Evolutionary conservation across 1,139 yeast genomes (phyloP).

Genomic region (Pichia sp.): DNA sequence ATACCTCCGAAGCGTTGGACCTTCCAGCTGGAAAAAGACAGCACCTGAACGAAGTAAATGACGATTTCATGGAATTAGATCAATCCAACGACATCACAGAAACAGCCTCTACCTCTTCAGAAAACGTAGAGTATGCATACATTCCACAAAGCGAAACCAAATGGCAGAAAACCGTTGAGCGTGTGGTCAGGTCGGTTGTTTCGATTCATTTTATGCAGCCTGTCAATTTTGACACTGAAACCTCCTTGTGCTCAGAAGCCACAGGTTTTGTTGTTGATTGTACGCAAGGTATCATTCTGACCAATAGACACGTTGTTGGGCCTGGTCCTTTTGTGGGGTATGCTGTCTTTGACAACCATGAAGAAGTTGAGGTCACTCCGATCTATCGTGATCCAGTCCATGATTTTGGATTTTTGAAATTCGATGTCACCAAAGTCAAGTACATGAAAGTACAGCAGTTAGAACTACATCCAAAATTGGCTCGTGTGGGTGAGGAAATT

Average conservation of each 20-base stretch:
- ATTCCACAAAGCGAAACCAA: constrained; percentile 24
- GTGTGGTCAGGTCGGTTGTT: constrained; percentile 81
- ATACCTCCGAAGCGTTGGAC: neutral
- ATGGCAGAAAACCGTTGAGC: constrained; percentile 82
- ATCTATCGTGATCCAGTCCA: constrained; percentile 81
- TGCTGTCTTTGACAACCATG: constrained; percentile 91
- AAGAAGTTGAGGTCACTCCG: constrained; percentile 84
- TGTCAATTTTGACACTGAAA: constrained; percentile 82
- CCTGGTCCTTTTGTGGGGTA: constrained; percentile 92
- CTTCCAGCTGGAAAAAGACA: constrained; percentile 2
- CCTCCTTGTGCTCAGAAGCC: constrained; percentile 80
- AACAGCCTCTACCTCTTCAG: neutral
- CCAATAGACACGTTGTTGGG: constrained; percentile 92
- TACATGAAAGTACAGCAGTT: constrained; percentile 69
- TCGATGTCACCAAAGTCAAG: constrained; percentile 66
- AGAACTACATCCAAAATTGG: constrained; percentile 72
- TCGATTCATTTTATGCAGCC: constrained; percentile 86
- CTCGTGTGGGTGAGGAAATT: constrained; percentile 85
- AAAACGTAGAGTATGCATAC: constrained; percentile 8
- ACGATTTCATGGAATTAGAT: constrained; percentile 11
- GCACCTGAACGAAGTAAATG: constrained; percentile 4
- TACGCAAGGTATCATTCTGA: constrained; percentile 71
- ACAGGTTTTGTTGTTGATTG: constrained; percentile 95
- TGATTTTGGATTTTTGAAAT: constrained; percentile 78
- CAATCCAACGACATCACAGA: neutral